These are phyloP conservation scores for Chamaecrista fasciculata DNA, from an alignment of 306 rosid genomes.

Conservation along the genomic window DNA sequence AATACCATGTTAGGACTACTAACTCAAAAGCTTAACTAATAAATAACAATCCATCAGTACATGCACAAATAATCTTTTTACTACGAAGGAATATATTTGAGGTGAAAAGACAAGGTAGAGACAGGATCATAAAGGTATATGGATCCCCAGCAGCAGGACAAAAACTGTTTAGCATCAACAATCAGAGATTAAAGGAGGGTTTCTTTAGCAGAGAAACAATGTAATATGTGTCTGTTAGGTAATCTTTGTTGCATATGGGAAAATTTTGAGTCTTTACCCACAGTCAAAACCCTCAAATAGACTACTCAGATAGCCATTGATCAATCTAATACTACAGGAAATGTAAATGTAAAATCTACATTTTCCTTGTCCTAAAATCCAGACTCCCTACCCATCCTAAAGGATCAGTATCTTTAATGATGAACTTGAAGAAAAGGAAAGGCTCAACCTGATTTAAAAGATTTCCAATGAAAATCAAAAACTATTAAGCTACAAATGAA, in stretches of 20 bases:
- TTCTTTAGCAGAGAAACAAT: background rate
- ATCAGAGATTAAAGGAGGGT: too few species aligned
- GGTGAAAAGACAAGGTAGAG: too few species aligned
- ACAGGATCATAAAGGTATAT: too few species aligned
- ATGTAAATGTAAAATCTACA: background rate
- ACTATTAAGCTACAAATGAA: background rate
- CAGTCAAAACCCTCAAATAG: background rate
- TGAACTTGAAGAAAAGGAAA: background rate
- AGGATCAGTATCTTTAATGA: background rate
- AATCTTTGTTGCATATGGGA: background rate
- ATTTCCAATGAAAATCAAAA: background rate
- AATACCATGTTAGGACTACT: too few species aligned
- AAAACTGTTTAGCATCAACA: too few species aligned
- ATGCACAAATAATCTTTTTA: too few species aligned
- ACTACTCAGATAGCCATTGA: background rate
- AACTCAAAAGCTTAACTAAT: too few species aligned
- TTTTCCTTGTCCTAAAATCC: background rate
- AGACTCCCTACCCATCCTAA: background rate
- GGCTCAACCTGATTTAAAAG: background rate
- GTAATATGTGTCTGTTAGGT: background rate
- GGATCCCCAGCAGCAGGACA: too few species aligned
- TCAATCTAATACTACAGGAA: background rate
- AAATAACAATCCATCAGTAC: too few species aligned
- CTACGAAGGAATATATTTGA: too few species aligned
- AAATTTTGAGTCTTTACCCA: background rate